Conservation (phyloP, 495 filamentous ascomycete species). For the Bacidia gigantensis region DNA sequence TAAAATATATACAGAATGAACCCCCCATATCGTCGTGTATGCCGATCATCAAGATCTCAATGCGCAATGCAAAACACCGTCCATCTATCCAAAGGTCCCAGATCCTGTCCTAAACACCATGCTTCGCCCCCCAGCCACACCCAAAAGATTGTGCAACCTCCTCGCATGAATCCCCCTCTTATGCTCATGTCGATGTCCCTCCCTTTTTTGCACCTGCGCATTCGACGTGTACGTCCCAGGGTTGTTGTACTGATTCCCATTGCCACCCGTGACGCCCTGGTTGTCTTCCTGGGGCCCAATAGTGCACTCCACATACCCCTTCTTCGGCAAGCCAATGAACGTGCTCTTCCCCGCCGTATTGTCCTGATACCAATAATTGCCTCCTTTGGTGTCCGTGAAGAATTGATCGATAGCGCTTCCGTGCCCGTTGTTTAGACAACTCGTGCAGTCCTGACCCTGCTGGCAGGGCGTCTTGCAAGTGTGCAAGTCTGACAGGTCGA, state of each 20-base stretch:
- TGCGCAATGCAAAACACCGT: too few species aligned
- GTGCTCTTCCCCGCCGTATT: background rate
- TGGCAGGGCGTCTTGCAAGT: background rate
- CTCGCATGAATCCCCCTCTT: background rate
- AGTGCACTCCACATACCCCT: background rate
- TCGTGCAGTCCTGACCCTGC: background rate
- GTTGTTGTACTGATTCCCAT: too few species aligned
- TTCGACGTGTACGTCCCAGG: too few species aligned
- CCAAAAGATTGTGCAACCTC: background rate
- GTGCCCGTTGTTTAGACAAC: background rate
- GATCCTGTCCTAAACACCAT: too few species aligned
- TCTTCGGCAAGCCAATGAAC: background rate
- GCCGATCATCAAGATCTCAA: too few species aligned
- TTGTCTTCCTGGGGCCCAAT: background rate
- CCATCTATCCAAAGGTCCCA: too few species aligned
- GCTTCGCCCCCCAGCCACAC: background rate
- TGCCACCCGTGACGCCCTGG: too few species aligned
- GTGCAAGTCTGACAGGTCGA: background rate
- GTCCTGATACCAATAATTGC: background rate
- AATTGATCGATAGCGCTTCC: background rate
- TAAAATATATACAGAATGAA: too few species aligned
- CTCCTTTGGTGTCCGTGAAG: background rate
- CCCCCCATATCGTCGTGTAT: too few species aligned
- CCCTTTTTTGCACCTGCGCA: too few species aligned
- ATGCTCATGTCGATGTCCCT: background rate